Base-by-base conservation (phyloP, 1,284 basidiomycete species). In the Ceratobasidium theobromae region DNA sequence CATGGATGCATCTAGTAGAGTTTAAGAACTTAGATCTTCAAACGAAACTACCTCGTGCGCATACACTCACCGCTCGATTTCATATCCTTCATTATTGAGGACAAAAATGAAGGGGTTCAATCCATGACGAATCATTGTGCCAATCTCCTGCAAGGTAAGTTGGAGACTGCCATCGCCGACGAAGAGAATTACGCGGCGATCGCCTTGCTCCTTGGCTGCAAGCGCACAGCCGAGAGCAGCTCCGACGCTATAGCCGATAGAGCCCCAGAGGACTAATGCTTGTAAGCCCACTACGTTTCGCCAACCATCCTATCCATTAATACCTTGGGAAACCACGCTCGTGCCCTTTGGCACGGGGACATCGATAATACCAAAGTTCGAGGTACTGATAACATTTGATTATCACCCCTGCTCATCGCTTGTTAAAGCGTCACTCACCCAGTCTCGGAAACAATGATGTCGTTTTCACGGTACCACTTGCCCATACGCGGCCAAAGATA, bases 11-110 rank as follows among this genome's bases (percentile, higher is more conserved):
- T 23, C 64, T 66, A 21, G 25, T 16, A 21, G 21, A 18, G n/a
- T 8, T 12, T 38, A 23, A 11, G n/a, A 18, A 43, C 35, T 4
- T 1, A 66, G 1, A 27, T 14, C 41, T 28, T 9, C 18, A 27
- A 38, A 52, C 12, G 58, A 18, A 33, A 71, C 76, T 68, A 52
- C 70, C 72, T 80, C 4, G 18, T 18, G 81, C 21, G 87, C 91
- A 74, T 92, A 87, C 69, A 93, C 83, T 73, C 84, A 85, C 21
- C 90, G 82, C 79, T 97, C 94, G 69, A 96, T 94, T 46, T 88
- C 87, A 75, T 94, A 95, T 0, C 95, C 95, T 60, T 86, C 85
- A 77, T 97, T 95, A 80, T 95, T 94, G 66, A 97, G 79, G 14
- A 98, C 80, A 75, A 94, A 93, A 57, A 94, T 79, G 73, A 91